phyloP scores from a whole-genome alignment of 1,284 basidiomycete species.

The Naganishia sp. region DNA sequence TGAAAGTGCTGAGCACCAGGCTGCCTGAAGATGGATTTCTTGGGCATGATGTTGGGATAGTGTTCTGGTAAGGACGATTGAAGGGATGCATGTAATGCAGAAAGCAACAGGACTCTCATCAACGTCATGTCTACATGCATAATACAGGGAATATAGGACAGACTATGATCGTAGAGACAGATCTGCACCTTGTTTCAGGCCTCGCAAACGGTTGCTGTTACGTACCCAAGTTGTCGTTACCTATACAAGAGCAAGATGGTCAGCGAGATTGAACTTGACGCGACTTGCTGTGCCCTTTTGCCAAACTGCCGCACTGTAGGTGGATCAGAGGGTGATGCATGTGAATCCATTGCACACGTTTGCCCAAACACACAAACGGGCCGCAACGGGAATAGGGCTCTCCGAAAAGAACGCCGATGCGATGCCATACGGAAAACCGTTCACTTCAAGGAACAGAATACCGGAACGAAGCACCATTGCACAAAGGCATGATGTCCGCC shows the following conservation, averaged over 20 bases:
- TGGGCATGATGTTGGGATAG: conserved; percentile 25
- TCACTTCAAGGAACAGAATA: neutral
- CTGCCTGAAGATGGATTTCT: conserved; percentile 77
- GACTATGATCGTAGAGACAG: conserved; percentile 26
- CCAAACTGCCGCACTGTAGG: conserved; percentile 4
- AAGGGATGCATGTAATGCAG: conserved; percentile 10
- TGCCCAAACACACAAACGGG: conserved; percentile 5
- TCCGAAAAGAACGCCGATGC: conserved; percentile 2
- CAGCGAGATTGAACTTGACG: neutral
- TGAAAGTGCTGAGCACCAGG: conserved; percentile 90
- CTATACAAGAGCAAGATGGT: conserved; percentile 3
- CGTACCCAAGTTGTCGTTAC: conserved; percentile 11
- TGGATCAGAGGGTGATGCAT: conserved; percentile 29
- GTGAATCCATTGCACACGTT: conserved; percentile 30
- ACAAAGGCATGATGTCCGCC: conserved; percentile 26
- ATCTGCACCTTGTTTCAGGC: conserved; percentile 4
- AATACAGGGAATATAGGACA: conserved; percentile 30
- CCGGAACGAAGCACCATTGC: conserved; percentile 27
- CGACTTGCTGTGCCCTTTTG: neutral
- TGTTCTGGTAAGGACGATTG: neutral
- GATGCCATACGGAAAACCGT: conserved; percentile 5
- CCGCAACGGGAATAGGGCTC: neutral
- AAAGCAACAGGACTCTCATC: conserved; percentile 20
- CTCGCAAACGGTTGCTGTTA: conserved; percentile 7
- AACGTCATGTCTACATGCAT: conserved; percentile 24